Evolutionary conservation across 2,329 filamentous ascomycete genomes (phyloP), one percentile per base, ranked within the genome.

Genomic region (Calonectria honghensis): DNA sequence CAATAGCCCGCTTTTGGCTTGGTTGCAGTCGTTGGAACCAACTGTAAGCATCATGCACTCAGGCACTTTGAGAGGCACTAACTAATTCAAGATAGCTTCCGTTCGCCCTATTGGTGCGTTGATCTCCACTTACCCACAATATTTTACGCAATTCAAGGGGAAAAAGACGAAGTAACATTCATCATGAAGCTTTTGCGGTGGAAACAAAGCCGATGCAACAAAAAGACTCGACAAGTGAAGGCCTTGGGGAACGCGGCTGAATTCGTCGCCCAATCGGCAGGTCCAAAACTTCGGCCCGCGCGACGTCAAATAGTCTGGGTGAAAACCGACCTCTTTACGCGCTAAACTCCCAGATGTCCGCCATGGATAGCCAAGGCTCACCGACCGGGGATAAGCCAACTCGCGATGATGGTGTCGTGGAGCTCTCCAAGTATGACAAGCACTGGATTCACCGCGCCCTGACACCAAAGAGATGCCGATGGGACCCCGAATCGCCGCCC

Each of bases 401-500:
- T 18, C n/a, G 20, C 14, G n/a, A 39, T 14, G n/a, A 24, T 11
- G n/a, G 4, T 2, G 57, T 61, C 57, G 18, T 10, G 0, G 35
- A 41, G 13, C 70, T 61, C 68, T 70, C 73, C 41, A 79, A 77
- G 29, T 81, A 83, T 29, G 77, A 79, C 10, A 68, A 72, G 2
- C 77, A 76, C 24, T 76, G 75, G 69, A 27, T 80, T 61, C 76
- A 72, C 16, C 77, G 80, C 13, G 13, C 76, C 32, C 59, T 78
- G 89, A 91, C 90, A 41, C 94, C 94, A 0, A 87, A 88, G 68
- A 88, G 90, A 77, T 94, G 93, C 82, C 91, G 94, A 57, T 96
- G 93, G 86, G 88, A 95, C 77, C 89, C 92, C 0, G 83, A 90
- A 0, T 88, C 90, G 70, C 94, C 94, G 10, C 93, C 93, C 0